Percentiles rank a stretch among this genome's conserved stretches.
Evolutionary conservation across 1,139 yeast species (phyloP).

Genomic region (Geotrichum bryndzae): DNA sequence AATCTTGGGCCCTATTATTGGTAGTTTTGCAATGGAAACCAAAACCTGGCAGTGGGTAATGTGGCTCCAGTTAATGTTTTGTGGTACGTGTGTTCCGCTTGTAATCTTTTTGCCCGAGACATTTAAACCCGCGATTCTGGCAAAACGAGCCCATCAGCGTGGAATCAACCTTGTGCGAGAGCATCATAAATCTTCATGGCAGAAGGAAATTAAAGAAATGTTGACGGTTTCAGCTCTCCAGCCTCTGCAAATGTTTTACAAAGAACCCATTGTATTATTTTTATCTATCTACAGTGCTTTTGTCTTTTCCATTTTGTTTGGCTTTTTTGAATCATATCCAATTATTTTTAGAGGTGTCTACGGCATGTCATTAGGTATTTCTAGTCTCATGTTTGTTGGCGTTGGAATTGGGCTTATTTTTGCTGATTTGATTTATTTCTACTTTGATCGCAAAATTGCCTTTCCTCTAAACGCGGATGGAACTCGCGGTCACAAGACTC

Average conservation of each 20-base stretch:
- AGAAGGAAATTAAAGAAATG: conserved; percentile 27
- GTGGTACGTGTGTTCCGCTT: conserved; percentile 36
- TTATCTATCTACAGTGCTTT: conserved; percentile 39
- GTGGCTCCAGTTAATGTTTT: conserved; percentile 40
- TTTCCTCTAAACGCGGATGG: conserved; percentile 1
- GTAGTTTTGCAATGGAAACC: conserved; percentile 35
- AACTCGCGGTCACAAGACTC: not conserved
- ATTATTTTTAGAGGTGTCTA: conserved; percentile 29
- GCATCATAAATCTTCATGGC: conserved; percentile 27
- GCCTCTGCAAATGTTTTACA: conserved; percentile 38
- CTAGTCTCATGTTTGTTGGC: conserved; percentile 6
- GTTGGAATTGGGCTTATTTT: conserved; percentile 9
- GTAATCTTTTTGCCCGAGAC: conserved; percentile 38
- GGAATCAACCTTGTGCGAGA: conserved; percentile 32
- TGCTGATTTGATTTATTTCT: conserved; percentile 1
- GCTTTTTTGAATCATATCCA: conserved; percentile 38
- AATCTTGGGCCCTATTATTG: conserved; percentile 38
- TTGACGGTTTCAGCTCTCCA: conserved; percentile 35
- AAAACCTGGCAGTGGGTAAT: conserved; percentile 38
- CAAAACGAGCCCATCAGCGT: conserved; percentile 36
- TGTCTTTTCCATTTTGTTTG: conserved; percentile 40
- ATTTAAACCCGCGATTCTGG: conserved; percentile 34
- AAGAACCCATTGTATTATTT: conserved; percentile 39
- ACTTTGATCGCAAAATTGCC: not conserved
- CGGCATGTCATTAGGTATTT: conserved; percentile 2